Conservation (phyloP, 1,284 basidiomycete species). For the Melampsora larici-populina region DNA sequence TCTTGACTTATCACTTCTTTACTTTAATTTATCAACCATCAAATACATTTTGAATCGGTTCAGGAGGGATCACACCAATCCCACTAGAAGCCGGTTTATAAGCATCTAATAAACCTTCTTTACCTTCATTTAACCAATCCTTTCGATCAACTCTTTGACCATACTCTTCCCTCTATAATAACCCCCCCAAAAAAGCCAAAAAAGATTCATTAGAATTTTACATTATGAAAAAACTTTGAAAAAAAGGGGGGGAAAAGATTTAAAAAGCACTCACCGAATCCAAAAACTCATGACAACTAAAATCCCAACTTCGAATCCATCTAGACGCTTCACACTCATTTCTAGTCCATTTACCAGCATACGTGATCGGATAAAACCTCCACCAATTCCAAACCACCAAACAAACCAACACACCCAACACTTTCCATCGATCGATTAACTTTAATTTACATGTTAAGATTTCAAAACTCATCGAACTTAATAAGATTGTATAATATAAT, state of each 20-base stretch:
- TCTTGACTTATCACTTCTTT: too few relatives aligned
- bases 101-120: not conserved
- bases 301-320: conserved; percentile 93
- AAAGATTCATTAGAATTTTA: too few relatives aligned
- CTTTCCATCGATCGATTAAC: conserved; percentile 72
- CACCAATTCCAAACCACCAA: conserved; percentile 74
- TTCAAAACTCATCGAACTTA: conserved; percentile 77
- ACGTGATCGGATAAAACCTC: conserved; percentile 76
- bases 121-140: not conserved
- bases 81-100: not conserved
- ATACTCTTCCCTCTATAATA: conserved; percentile 7
- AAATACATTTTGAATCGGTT: conserved; percentile 24
- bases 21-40: too few relatives aligned
- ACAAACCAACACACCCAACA: conserved; percentile 69
- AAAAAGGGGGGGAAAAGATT: not conserved
- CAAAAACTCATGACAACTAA: conserved; percentile 68
- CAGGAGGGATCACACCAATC: not conserved
- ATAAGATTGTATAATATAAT: conserved; percentile 85
- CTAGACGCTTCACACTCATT: conserved; percentile 70
- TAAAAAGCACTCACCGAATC: conserved; percentile 19
- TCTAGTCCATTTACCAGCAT: conserved; percentile 84
- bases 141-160: not conserved
- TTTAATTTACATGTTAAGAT: conserved; percentile 73
- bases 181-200: not conserved
- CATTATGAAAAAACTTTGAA: not conserved